Percentiles rank a stretch among this genome's conserved stretches.
These are phyloP conservation scores for Anethum foeniculum DNA, from an alignment of 140 eudicot genomes.

Conservation along the genomic window DNA sequence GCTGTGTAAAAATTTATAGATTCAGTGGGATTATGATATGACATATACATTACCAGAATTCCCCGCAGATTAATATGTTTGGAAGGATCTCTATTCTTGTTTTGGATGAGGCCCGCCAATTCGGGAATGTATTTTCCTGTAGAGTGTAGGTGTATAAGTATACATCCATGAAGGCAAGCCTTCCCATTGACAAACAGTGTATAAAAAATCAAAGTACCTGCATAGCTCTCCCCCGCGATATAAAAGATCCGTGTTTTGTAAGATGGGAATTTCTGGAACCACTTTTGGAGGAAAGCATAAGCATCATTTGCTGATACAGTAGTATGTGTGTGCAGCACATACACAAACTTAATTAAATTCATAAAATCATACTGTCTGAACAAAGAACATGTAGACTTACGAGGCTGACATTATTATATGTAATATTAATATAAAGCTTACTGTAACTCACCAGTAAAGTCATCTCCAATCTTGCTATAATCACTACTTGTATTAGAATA, in stretches of 20 bases:
- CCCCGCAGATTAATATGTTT: conserved; percentile 62
- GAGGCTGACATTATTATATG: not conserved
- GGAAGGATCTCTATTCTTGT: conserved; percentile 59
- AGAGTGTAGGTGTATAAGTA: conserved; percentile 4
- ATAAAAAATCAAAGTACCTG: conserved; percentile 36
- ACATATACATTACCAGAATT: conserved; percentile 53
- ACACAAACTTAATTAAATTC: conserved; percentile 13
- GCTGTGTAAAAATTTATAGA: not conserved
- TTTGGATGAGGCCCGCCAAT: conserved; percentile 69
- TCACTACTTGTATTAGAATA: conserved; percentile 77
- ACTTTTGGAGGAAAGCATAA: conserved; percentile 69
- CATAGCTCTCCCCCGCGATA: conserved; percentile 96
- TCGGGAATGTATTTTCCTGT: conserved; percentile 89
- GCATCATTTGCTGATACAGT: conserved; percentile 66
- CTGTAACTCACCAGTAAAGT: conserved; percentile 56
- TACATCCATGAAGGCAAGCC: not conserved
- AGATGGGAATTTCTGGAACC: conserved; percentile 83
- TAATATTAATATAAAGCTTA: conserved; percentile 3
- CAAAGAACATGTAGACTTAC: not conserved
- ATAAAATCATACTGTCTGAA: not conserved
- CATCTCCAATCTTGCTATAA: conserved; percentile 72
- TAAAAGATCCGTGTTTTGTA: conserved; percentile 51
- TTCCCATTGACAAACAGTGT: not conserved
- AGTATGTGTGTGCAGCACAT: not conserved
- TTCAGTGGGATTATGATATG: not conserved